phyloP scores from a whole-genome alignment of 2,329 filamentous ascomycete genomes.

The Exophiala aquamarina region DNA sequence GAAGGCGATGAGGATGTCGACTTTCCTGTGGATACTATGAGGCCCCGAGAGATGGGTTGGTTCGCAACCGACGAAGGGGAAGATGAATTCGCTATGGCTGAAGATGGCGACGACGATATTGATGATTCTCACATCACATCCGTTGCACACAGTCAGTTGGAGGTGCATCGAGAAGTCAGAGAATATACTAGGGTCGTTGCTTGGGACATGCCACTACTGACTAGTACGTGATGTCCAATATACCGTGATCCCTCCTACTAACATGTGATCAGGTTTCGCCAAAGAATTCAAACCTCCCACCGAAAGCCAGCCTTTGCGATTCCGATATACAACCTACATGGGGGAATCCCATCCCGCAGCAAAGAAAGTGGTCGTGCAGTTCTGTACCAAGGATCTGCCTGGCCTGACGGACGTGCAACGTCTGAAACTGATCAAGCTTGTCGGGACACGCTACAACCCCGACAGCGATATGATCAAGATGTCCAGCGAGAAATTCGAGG shows the following conservation, averaged over 20 bases:
- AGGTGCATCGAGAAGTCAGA: conserved; percentile 82
- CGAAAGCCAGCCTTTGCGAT: conserved; percentile 71
- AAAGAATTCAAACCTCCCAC: conserved; percentile 75
- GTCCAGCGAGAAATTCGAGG: conserved; percentile 83
- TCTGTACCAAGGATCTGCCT: conserved; percentile 69
- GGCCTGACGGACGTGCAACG: conserved; percentile 62
- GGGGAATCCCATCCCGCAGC: conserved; percentile 89
- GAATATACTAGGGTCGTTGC: conserved; percentile 83
- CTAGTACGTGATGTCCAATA: conserved; percentile 60
- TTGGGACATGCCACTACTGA: conserved; percentile 93
- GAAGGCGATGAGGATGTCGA: conserved; percentile 7
- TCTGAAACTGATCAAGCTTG: conserved; percentile 82
- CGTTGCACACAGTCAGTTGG: conserved; percentile 81
- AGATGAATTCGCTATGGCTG: conserved; percentile 44
- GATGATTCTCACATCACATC: conserved; percentile 81
- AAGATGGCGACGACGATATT: conserved; percentile 55
- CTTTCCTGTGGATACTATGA: conserved; percentile 15
- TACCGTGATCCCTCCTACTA: conserved; percentile 17
- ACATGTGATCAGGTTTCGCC: conserved; percentile 65
- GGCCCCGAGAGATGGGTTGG: conserved; percentile 34
- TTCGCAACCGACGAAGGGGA: conserved; percentile 45
- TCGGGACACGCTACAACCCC: conserved; percentile 84
- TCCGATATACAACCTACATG: conserved; percentile 96
- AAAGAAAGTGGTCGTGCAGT: conserved; percentile 92
- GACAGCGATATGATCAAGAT: conserved; percentile 79